Conservation (phyloP, 495 filamentous ascomycete species). For the Penicillium antarcticum region DNA sequence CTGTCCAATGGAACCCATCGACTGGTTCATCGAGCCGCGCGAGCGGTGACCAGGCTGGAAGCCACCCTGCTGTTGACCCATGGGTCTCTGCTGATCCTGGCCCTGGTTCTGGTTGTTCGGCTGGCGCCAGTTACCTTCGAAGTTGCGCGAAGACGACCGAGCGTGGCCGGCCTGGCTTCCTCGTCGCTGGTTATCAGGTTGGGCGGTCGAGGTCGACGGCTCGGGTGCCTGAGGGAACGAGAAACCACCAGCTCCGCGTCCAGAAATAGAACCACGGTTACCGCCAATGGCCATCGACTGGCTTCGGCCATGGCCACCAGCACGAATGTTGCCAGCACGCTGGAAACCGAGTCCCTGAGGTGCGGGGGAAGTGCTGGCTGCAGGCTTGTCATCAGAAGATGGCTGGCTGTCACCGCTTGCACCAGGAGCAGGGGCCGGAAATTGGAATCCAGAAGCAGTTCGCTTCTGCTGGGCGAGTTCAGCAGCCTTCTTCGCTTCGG, state of each 20-base stretch:
- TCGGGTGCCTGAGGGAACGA: constrained; percentile 65
- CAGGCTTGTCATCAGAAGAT: constrained; percentile 38
- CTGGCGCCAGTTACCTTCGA: constrained; percentile 97
- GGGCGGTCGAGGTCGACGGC: constrained; percentile 51
- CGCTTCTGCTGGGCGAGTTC: constrained; percentile 96
- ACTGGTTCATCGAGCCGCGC: constrained; percentile 81
- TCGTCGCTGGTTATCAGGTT: constrained; percentile 68
- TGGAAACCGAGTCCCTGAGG: constrained; percentile 44
- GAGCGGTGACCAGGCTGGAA: constrained; percentile 93
- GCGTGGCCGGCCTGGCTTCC: constrained; percentile 67
- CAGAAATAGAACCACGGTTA: constrained; percentile 49
- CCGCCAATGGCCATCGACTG: constrained; percentile 68
- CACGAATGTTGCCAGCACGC: constrained; percentile 48
- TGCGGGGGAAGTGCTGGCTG: constrained; percentile 29
- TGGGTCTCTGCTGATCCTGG: constrained; percentile 56
- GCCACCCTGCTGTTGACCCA: constrained; percentile 57
- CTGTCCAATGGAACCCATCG: constrained; percentile 75
- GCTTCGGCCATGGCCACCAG: constrained; percentile 60
- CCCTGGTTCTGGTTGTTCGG: constrained; percentile 62
- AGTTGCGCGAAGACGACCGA: constrained; percentile 82
- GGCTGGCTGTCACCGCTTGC: constrained; percentile 47
- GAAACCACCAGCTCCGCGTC: constrained; percentile 63
- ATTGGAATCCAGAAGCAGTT: constrained; percentile 90
- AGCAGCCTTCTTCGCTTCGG: constrained; percentile 96
- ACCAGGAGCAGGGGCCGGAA: constrained; percentile 67